These are phyloP conservation scores for Carallia brachiata DNA, from an alignment of 345 rosid species.

Conservation along the genomic window DNA sequence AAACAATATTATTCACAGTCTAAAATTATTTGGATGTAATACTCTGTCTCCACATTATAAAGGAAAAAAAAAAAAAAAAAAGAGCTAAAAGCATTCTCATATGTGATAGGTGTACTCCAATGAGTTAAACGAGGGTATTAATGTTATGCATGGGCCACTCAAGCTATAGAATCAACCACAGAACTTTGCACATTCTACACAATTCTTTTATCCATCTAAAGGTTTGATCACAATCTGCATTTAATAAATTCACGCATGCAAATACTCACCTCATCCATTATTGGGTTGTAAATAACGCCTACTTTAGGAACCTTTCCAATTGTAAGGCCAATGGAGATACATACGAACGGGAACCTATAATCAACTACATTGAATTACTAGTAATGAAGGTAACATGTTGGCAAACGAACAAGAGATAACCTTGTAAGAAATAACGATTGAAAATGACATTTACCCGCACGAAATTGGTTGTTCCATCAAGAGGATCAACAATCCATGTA, in stretches of 20 bases:
- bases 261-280: slow-evolving; percentile 77
- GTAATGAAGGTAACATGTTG: slow-evolving; percentile 3
- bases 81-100: background rate
- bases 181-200: background rate
- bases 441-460: slow-evolving; percentile 66
- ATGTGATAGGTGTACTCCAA: background rate
- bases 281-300: slow-evolving; percentile 93
- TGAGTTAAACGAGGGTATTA: background rate
- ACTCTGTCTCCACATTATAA: background rate
- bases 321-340: slow-evolving; percentile 93
- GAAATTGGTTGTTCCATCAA: slow-evolving; percentile 96
- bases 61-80: background rate
- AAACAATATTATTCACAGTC: too few relatives aligned
- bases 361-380: slow-evolving; percentile 7
- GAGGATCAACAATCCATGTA: slow-evolving; percentile 99
- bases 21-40: too few relatives aligned
- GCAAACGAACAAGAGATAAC: slow-evolving; percentile 10
- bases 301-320: slow-evolving; percentile 74
- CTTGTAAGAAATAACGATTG: slow-evolving; percentile 1
- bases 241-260: background rate
- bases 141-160: background rate
- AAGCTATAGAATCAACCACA: background rate
- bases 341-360: slow-evolving; percentile 79
- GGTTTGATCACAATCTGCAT: background rate
- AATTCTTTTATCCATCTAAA: background rate